Conservation (phyloP, 768 basidiomycete genomes). For the Suillus variegatus region DNA sequence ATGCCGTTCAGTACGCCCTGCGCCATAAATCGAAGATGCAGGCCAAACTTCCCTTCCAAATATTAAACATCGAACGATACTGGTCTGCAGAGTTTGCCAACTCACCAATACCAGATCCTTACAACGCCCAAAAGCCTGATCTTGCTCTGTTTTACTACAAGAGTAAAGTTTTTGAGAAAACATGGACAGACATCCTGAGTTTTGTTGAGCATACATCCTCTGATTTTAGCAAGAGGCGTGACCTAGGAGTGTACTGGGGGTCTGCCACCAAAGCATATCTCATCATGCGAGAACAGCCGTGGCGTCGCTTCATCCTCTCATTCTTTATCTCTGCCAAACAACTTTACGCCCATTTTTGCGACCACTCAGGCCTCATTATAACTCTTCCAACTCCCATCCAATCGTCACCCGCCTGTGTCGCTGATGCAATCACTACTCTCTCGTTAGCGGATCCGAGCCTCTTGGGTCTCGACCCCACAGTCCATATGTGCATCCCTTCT, state of each 20-base stretch:
- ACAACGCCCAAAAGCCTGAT: neutral
- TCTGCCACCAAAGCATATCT: neutral
- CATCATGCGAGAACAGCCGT: neutral
- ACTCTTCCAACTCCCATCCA: neutral
- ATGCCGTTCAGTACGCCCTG: neutral
- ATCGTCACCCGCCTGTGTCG: neutral
- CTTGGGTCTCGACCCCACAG: neutral
- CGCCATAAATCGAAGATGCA: neutral
- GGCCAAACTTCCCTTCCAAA: neutral
- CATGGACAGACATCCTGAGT: neutral
- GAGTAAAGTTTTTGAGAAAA: neutral
- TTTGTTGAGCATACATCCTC: neutral
- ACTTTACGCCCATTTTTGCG: neutral
- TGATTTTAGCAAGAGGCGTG: neutral
- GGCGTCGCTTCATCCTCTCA: neutral
- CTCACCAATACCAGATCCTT: neutral
- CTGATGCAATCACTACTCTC: neutral
- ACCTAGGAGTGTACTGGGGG: neutral
- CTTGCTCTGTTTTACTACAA: neutral
- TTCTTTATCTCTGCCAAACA: neutral
- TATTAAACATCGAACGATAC: neutral
- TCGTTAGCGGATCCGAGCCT: neutral
- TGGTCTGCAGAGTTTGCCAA: neutral
- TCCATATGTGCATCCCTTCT: neutral
- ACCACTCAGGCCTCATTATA: neutral